Conservation (phyloP, 129 eudicot species). For the Ambrosia artemisiifolia region DNA sequence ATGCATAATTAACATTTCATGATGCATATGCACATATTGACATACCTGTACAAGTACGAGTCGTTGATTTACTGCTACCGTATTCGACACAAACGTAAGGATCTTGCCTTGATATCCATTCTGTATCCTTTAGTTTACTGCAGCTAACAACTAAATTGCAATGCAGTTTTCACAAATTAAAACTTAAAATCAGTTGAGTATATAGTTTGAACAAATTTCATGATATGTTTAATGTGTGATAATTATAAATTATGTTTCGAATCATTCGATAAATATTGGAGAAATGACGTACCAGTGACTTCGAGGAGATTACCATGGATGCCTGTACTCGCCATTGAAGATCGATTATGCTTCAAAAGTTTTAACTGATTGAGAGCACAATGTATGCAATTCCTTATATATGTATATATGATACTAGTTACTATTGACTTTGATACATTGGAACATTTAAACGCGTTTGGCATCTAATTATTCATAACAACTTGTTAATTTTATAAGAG, state of each 20-base stretch:
- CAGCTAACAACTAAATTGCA: constrained; percentile 60
- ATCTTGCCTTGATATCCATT: constrained; percentile 96
- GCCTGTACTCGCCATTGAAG: constrained; percentile 52
- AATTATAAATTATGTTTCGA: not conserved
- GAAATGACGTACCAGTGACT: constrained; percentile 59
- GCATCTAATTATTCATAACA: not conserved
- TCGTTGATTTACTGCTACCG: constrained; percentile 54
- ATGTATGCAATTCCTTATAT: constrained; percentile 13
- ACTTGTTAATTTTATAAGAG: constrained; percentile 8
- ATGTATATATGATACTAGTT: not conserved
- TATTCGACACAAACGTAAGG: constrained; percentile 83
- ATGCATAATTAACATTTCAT: not conserved
- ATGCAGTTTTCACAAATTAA: not conserved
- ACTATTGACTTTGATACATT: constrained; percentile 21
- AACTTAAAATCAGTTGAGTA: not conserved
- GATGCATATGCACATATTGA: not conserved
- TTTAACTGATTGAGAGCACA: constrained; percentile 5
- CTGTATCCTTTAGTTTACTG: constrained; percentile 71
- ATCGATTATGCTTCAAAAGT: not conserved
- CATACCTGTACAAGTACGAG: constrained; percentile 89
- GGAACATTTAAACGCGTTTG: constrained; percentile 15
- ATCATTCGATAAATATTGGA: not conserved
- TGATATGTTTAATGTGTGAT: not conserved
- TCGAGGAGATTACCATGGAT: constrained; percentile 88
- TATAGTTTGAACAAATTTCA: not conserved